Evolutionary conservation across 2,329 filamentous ascomycete genomes (phyloP), one percentile per base, ranked within the genome.

Genomic region (Ceratocystis ficicola): DNA sequence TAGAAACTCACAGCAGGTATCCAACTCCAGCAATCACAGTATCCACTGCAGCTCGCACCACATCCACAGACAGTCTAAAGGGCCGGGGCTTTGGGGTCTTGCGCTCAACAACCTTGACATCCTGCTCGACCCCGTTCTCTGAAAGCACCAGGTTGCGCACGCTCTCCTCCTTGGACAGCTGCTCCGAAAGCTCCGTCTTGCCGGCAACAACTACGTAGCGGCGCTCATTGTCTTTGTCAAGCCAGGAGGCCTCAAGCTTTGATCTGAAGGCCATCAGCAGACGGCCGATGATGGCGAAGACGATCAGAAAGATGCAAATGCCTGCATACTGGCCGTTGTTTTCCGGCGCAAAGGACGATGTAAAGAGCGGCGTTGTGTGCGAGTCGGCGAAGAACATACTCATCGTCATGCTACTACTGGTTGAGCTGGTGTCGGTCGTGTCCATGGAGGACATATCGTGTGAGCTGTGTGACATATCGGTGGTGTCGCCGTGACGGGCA

Each of bases 301-400:
- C 71, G 73, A 96, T 86, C 67, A 96, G 82, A 77, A 96, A 96
- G 74, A 96, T 89, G 78, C 93, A 95, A 32, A 90, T 95, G 66
- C 85, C 93, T 1, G 90, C 90, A 75, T 96, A 97, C 68, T 81
- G 77, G 70, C 87, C 90, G 5, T 81, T 77, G 44, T 77, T 86
- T 32, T 73, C 76, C 4, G 93, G 93, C 1, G 88, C 87, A 90
- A 92, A 97, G 64, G 79, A 74, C 25, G 76, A 74, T 17, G 89
- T 86, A 75, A 77, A 84, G 68, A 84, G 78, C 0, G 82, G 73
- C 3, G 81, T 83, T 64, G 71, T 70, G 62, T 74, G 76, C 67
- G 76, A 71, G 68, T 75, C 82, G 69, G 86, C 86, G 80, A 94
- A 94, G 69, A 81, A 73, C 71, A 78, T 76, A 73, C 75, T 74